A percentile compares a stretch with the other conserved stretches of the same genome.
Evolutionary conservation across 345 rosid species (phyloP).

Genomic region (Geranium rotundifolium): DNA sequence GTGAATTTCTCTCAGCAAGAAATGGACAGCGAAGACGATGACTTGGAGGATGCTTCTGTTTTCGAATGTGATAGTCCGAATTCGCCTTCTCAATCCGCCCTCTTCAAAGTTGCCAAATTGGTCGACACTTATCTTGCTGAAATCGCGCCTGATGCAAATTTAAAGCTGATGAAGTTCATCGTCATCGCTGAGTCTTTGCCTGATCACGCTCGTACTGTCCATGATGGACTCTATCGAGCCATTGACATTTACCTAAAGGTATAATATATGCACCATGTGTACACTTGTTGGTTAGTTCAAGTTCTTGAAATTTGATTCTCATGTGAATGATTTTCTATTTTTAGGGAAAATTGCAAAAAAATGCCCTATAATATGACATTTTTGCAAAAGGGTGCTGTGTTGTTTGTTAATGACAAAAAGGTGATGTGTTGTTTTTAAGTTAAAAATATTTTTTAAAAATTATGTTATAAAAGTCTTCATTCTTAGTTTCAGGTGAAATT

Average conservation of each 20-base stretch:
- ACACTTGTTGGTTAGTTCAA: neutral
- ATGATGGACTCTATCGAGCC: conserved; percentile 86
- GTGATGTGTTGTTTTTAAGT: no score
- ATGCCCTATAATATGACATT: no score
- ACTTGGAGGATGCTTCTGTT: conserved; percentile 63
- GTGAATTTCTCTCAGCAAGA: conserved; percentile 93
- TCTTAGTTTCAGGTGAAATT: no score
- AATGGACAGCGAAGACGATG: conserved; percentile 56
- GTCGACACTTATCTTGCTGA: conserved; percentile 91
- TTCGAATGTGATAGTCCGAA: conserved; percentile 71
- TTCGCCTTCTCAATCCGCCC: conserved; percentile 72
- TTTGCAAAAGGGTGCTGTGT: no score
- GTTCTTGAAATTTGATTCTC: no score
- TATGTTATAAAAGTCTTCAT: no score
- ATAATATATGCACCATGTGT: neutral
- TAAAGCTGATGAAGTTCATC: conserved; percentile 79
- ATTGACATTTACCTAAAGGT: conserved; percentile 88
- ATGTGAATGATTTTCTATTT: no score
- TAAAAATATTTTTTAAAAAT: no score
- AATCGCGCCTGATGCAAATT: conserved; percentile 91
- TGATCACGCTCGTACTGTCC: conserved; percentile 72
- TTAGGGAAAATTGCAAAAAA: no score
- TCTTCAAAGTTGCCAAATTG: conserved; percentile 75
- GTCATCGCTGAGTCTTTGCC: conserved; percentile 84
- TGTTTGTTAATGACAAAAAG: no score